Evolutionary conservation across 352 stramenopile species (phyloP), one percentile per base, ranked within the genome.

Genomic region (Phytophthora ramorum): DNA sequence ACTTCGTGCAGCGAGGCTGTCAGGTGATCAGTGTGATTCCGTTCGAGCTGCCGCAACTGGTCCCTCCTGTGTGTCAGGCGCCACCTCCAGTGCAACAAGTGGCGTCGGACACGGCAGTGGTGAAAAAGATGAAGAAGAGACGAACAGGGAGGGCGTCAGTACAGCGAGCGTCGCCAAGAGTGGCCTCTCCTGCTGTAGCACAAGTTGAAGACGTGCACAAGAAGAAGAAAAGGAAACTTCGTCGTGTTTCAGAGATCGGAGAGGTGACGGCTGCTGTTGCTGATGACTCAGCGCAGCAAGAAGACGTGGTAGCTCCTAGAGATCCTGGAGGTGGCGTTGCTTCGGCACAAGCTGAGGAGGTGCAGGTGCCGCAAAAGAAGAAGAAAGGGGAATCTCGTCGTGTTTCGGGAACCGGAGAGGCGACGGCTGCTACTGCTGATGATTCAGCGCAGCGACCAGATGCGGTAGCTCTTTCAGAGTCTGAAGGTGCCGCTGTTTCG

Each of bases 11-110:
- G 26, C 43, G 52, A 13, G 72, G 78, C 0, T 43, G 38, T 9
- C 30, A 64, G 24, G 75, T 75, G 12, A 79, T 86, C 20, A 78
- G 63, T 57, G 71, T 86, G 10, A 73, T 86, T 30, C 78, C 61
- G 0, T 78, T 63, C 40, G 54, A 69, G 10, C 62, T 79, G n/a
- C 40, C 63, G 8, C 55, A 45, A 19, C 10, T 51, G 19, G 28
- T 26, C 8, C 17, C 37, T 20, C 20, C 32, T 0, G 12, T 22
- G 16, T 26, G 37, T 55, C 24, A 19, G n/a, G 17, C 22, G 1
- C 35, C 50, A 35, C 28, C 17, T 32, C 26, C 1, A 44, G 19
- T 43, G 16, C 37, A 43, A 22, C 20, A 52, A 24, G 26, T 32
- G 4, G 7, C 4, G 26, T 32, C 26, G 26, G 26, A 32, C 26